Evolutionary conservation across 164 flowering plant genomes (phyloP), one percentile per base, ranked within the genome.

Genomic region (Nymphaea thermarum): DNA sequence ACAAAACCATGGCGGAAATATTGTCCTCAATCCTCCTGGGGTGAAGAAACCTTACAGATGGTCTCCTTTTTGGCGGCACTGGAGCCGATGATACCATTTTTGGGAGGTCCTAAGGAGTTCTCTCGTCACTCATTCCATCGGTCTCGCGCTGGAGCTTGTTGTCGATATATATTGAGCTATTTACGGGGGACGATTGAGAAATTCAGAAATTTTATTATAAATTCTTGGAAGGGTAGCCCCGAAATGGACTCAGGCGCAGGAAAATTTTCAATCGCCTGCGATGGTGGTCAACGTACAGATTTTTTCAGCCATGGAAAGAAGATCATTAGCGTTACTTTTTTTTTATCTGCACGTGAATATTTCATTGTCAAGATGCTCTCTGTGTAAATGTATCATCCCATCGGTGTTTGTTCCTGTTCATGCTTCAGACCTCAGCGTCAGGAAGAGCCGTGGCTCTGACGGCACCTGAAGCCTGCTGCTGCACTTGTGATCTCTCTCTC

Each of bases 1-100:
- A 88, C 76, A 85, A 83, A 80, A 91, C 96, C 3, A 94, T 94
- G 98, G 98, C 93, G 47, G 96, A 94, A 78, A 91, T 94, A 81
- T 77, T 94, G 59, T 89, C 97, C 5, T 74, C 95, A 8, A 80
- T 91, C 41, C 74, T 87, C 73, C 67, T 83, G 64, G 82, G 78
- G 57, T 80, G 71, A 75, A 62, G 64, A 10, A 51, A 51, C 57
- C 8, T 10, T 51, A 8, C 12, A 51, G 14, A 51, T 8, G 57
- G 14, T 2, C 0, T 3, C 55, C 4, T 6, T 47, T 47, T 4
- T 6, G 55, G 12, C 55, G 4, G 15, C 57, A 51, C 12, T 51
- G 2, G 57, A 10, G 14, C 14, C 14, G 57, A 8, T 47, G 55
- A 6, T 51, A 51, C 14, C 8, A 15, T 8, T 51, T 10, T 51